Evolutionary conservation across 2,329 filamentous ascomycete genomes (phyloP).

Genomic region (Knufia fluminis): DNA sequence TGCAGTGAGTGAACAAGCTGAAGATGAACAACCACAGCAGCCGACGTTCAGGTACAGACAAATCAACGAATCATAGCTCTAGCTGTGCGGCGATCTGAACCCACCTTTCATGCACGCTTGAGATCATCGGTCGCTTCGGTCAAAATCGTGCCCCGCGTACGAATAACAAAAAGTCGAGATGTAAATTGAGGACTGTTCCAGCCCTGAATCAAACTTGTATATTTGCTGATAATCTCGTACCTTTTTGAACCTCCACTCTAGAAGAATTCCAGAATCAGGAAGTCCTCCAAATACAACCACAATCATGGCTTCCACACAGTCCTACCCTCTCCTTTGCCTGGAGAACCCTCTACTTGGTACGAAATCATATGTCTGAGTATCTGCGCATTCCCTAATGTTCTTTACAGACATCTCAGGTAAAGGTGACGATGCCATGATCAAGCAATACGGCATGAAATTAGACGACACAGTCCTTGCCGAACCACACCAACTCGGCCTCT

Average conservation of each 20-base stretch:
- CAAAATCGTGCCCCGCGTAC: too few species aligned
- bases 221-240: too few species aligned
- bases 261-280: too few species aligned
- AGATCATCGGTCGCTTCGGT: not conserved
- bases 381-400: slow-evolving; percentile 20
- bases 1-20: not conserved
- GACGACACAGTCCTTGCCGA: slow-evolving; percentile 91
- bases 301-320: slow-evolving; percentile 54
- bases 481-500: slow-evolving; percentile 62
- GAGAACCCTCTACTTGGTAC: slow-evolving; percentile 95
- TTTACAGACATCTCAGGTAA: slow-evolving; percentile 75
- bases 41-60: not conserved
- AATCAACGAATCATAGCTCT: not conserved
- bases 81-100: not conserved
- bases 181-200: not conserved
- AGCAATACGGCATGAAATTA: slow-evolving; percentile 87
- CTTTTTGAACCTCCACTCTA: too few species aligned
- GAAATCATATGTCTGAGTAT: not conserved
- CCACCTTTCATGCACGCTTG: not conserved
- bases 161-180: not conserved
- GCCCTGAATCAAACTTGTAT: slow-evolving; percentile 7
- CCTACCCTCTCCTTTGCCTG: slow-evolving; percentile 76
- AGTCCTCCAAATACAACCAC: slow-evolving; percentile 11
- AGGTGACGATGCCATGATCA: slow-evolving; percentile 68
- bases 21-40: not conserved